These are phyloP conservation scores for Mucor saturninus DNA, from an alignment of 371 early-diverging fungal species.

Conservation along the genomic window DNA sequence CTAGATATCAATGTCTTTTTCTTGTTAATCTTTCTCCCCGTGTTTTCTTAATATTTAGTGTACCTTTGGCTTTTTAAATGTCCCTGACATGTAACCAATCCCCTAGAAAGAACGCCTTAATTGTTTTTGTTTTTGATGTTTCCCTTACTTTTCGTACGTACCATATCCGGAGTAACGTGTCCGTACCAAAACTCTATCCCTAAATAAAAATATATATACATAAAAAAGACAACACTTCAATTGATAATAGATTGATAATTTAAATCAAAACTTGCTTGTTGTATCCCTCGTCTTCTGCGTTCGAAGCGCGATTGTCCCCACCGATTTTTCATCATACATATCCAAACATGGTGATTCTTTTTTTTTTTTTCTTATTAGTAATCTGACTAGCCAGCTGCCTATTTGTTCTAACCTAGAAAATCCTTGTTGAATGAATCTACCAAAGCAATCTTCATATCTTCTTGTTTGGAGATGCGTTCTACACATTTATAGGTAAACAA, in stretches of 20 bases:
- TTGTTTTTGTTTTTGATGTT: neutral
- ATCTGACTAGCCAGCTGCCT: too few relatives aligned
- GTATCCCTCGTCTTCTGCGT: constrained; percentile 14
- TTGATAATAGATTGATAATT: constrained; percentile 12
- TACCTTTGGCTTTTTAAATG: constrained; percentile 38
- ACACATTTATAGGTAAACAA: constrained; percentile 64
- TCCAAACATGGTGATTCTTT: constrained; percentile 44
- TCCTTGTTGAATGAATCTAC: constrained; percentile 27
- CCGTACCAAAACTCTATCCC: constrained; percentile 62
- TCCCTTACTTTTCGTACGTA: constrained; percentile 17
- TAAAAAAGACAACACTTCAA: neutral
- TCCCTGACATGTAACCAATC: constrained; percentile 52
- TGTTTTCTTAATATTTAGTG: neutral
- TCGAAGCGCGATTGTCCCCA: constrained; percentile 52
- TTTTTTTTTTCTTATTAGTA: neutral
- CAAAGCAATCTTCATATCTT: constrained; percentile 42
- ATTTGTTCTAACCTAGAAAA: constrained; percentile 34
- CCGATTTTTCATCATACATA: constrained; percentile 47
- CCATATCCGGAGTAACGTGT: constrained; percentile 66
- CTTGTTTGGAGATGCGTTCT: constrained; percentile 33
- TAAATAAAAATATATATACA: neutral
- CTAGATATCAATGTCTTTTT: constrained; percentile 43
- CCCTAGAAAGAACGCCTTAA: constrained; percentile 34
- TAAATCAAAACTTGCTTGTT: neutral
- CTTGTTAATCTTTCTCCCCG: neutral